Evolutionary conservation across 2,329 filamentous ascomycete species (phyloP).

Genomic region (Hymenoscyphus fraxineus): DNA sequence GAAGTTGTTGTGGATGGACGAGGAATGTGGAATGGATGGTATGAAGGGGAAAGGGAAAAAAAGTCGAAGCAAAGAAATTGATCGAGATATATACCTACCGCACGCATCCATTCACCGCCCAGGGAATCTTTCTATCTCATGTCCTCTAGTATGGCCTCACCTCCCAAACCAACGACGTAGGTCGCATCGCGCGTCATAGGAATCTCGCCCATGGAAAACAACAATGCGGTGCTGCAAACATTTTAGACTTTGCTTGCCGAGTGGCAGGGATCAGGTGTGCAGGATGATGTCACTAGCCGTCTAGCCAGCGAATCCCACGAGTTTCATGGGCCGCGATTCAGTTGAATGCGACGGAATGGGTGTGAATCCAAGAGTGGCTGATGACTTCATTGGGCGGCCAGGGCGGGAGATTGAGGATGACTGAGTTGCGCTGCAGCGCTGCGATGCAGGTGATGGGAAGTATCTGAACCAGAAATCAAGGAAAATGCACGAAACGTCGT

Average conservation of each 20-base stretch:
- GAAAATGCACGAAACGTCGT: too few relatives aligned
- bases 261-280: conserved; percentile 6
- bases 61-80: neutral
- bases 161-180: conserved; percentile 1
- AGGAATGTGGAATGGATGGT: conserved; percentile 10
- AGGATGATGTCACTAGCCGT: conserved; percentile 4
- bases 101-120: neutral
- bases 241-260: neutral
- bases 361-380: neutral
- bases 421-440: neutral
- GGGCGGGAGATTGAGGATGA: neutral
- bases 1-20: conserved; percentile 3
- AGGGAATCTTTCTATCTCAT: too few relatives aligned
- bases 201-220: conserved; percentile 1
- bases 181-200: conserved; percentile 8
- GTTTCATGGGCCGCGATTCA: conserved; percentile 5
- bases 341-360: neutral
- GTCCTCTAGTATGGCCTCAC: neutral
- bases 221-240: neutral
- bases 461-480: too few relatives aligned
- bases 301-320: neutral
- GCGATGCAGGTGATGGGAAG: too few relatives aligned
- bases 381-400: neutral
- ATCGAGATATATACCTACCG: conserved; percentile 5
- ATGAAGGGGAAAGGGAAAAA: conserved; percentile 3